Conservation (phyloP, 345 rosid genomes). For the Salix purpurea region DNA sequence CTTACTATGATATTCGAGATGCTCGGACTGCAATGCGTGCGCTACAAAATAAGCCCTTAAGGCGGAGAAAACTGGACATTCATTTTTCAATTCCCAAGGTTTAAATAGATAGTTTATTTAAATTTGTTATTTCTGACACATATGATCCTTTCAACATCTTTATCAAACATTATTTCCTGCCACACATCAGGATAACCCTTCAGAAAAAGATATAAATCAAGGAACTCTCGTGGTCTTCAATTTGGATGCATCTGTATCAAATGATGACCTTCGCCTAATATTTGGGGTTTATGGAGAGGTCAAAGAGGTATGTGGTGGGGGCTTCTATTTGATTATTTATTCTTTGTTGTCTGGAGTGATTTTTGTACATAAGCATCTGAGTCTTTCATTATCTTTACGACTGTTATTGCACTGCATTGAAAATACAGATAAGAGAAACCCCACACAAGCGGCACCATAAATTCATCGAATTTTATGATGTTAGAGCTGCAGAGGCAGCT, state of each 20-base stretch:
- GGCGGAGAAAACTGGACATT: conserved; percentile 85
- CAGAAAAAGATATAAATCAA: conserved; percentile 91
- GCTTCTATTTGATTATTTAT: background rate
- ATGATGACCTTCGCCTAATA: conserved; percentile 73
- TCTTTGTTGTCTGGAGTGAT: background rate
- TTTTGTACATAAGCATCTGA: background rate
- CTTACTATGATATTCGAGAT: conserved; percentile 86
- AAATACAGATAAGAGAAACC: conserved; percentile 88
- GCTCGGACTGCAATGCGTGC: conserved; percentile 94
- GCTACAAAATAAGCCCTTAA: conserved; percentile 78
- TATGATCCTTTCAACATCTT: conserved; percentile 6
- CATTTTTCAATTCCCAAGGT: conserved; percentile 99
- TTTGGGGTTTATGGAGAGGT: conserved; percentile 88
- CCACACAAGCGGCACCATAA: conserved; percentile 88
- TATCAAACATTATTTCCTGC: conserved; percentile 11
- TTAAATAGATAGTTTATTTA: conserved; percentile 5
- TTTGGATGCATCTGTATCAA: conserved; percentile 81
- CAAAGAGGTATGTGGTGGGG: conserved; percentile 59
- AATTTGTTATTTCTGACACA: background rate
- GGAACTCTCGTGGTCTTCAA: conserved; percentile 93
- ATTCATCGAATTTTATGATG: conserved; percentile 90
- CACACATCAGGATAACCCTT: conserved; percentile 72
- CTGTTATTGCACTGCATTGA: conserved; percentile 4
- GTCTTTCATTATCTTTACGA: background rate
- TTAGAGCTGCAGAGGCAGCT: conserved; percentile 90